Evolutionary conservation across 176 grass and related monocot species (phyloP).

Genomic region (Chloris gayana): DNA sequence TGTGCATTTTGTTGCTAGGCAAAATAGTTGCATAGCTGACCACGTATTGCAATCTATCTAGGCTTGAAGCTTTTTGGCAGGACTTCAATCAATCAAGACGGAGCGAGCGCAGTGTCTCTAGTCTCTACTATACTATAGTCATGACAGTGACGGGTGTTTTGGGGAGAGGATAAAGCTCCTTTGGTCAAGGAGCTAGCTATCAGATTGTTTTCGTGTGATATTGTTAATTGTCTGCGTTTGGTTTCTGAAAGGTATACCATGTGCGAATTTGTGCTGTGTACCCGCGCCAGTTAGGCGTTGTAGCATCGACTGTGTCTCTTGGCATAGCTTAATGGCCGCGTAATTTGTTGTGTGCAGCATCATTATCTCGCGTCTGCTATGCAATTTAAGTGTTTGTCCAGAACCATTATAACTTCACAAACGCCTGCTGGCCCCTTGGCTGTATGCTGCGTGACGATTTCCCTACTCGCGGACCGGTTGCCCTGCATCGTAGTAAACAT

Average conservation of each 20-base stretch:
- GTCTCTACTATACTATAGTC: constrained; percentile 45
- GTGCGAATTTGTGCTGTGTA: constrained; percentile 19
- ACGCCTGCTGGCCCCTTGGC: neutral
- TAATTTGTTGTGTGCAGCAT: neutral
- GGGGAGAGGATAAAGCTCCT: constrained; percentile 34
- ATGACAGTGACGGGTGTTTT: constrained; percentile 43
- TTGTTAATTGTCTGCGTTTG: constrained; percentile 20
- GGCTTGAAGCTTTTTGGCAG: constrained; percentile 48
- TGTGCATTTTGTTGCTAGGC: neutral
- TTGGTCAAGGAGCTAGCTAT: constrained; percentile 34
- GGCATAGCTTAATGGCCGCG: constrained; percentile 27
- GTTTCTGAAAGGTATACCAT: constrained; percentile 20
- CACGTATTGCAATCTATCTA: neutral
- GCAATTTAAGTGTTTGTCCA: no score
- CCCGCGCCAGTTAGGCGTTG: constrained; percentile 3
- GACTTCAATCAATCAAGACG: constrained; percentile 31
- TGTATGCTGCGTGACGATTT: neutral
- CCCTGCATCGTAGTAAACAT: neutral
- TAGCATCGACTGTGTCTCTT: constrained; percentile 40
- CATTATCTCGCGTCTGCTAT: neutral
- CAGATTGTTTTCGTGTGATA: constrained; percentile 51
- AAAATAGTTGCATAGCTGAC: constrained; percentile 7
- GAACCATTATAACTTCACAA: neutral
- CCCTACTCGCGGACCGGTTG: neutral
- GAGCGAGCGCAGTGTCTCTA: constrained; percentile 6